A percentile compares a stretch with the other conserved stretches of the same genome.
Conservation (phyloP, 179 eudicot genomes). For the Actinidia polygama region DNA sequence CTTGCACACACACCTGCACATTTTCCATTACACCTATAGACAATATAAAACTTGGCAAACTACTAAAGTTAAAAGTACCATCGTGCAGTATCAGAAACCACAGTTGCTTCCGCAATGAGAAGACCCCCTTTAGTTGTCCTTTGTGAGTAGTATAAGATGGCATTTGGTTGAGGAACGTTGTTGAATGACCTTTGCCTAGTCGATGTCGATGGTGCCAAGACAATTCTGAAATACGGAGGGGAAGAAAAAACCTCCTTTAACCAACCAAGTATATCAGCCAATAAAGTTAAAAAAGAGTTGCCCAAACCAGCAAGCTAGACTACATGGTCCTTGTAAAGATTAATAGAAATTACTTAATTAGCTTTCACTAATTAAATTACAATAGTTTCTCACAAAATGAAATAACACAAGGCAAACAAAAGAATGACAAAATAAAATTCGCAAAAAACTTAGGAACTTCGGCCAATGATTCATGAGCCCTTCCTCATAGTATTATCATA, state of each 20-base stretch:
- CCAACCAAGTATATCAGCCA: background rate
- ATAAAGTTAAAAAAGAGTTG: background rate
- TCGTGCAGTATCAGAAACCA: conserved; percentile 40
- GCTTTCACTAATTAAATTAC: background rate
- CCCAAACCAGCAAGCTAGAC: background rate
- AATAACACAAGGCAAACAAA: background rate
- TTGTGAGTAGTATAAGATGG: conserved; percentile 43
- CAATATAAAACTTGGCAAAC: background rate
- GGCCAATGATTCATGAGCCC: no score
- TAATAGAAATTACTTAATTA: background rate
- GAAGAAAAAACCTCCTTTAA: background rate
- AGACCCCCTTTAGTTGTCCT: conserved; percentile 44
- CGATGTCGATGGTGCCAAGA: conserved; percentile 44
- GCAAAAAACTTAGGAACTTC: no score
- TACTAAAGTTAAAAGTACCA: conserved; percentile 26
- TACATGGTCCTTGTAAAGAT: background rate
- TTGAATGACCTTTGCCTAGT: conserved; percentile 38
- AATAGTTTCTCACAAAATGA: background rate
- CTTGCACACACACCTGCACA: background rate
- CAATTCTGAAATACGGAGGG: conserved; percentile 23
- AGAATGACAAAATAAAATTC: no score
- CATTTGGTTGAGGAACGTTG: conserved; percentile 48
- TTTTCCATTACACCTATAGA: background rate
- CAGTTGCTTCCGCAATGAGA: conserved; percentile 42
- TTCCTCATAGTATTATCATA: no score